Evolutionary conservation across 257 asterid genomes (phyloP).

Genomic region (Nicotiana knightiana): DNA sequence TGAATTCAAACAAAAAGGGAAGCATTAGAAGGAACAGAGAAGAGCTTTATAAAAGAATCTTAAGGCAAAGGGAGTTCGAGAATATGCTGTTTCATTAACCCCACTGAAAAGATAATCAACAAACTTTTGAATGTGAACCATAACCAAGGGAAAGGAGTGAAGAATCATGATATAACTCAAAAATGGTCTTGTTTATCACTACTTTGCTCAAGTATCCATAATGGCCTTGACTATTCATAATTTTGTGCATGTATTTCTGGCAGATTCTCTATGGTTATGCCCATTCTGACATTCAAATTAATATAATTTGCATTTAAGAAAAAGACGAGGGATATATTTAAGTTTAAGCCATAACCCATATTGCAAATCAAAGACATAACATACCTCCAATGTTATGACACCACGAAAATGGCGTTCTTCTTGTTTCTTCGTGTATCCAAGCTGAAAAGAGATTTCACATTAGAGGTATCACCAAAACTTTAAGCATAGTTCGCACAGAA

Average conservation of each 20-base stretch:
- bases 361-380: neutral
- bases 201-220: neutral
- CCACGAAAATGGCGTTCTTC: constrained; percentile 97
- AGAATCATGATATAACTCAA: neutral
- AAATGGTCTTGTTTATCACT: neutral
- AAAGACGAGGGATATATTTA: neutral
- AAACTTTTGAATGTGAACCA: neutral
- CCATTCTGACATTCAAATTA: neutral
- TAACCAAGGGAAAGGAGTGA: neutral
- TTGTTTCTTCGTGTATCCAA: constrained; percentile 94
- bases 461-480: neutral
- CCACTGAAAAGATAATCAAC: neutral
- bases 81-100: neutral
- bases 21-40: neutral
- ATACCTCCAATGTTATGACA: constrained; percentile 85
- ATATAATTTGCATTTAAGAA: neutral
- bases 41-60: neutral
- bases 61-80: neutral
- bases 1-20: neutral
- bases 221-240: neutral
- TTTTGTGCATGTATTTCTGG: neutral
- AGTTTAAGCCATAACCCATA: neutral
- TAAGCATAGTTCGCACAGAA: neutral
- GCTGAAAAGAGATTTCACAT: constrained; percentile 41
- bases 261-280: neutral